Conservation (phyloP, 1,284 basidiomycete genomes). For the Volvariella surrecta region DNA sequence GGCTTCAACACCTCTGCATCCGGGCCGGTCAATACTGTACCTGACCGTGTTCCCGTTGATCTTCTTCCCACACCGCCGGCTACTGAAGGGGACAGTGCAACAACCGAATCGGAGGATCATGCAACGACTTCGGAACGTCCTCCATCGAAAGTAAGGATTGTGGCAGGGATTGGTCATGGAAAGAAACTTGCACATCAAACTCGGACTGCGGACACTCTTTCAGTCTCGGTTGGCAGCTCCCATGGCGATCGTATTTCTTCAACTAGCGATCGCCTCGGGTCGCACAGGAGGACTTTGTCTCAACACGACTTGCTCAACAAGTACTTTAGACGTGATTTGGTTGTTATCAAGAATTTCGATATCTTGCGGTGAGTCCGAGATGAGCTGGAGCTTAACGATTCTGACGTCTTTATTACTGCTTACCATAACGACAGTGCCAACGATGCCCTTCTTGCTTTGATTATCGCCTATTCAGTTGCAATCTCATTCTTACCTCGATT, state of each 20-base stretch:
- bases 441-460: conserved; percentile 33
- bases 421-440: conserved; percentile 31
- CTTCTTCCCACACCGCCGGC: conserved; percentile 47
- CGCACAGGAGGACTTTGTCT: conserved; percentile 32
- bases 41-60: conserved; percentile 14
- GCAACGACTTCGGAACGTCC: conserved; percentile 5
- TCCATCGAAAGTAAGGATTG: conserved; percentile 6
- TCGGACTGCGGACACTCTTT: conserved; percentile 22
- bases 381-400: neutral
- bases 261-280: neutral
- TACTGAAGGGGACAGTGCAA: conserved; percentile 64
- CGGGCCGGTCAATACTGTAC: conserved; percentile 8
- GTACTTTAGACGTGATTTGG: conserved; percentile 86
- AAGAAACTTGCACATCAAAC: conserved; percentile 16
- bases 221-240: conserved; percentile 9
- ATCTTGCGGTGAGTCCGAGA: conserved; percentile 53
- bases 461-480: conserved; percentile 30
- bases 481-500: conserved; percentile 28
- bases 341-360: conserved; percentile 81
- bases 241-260: conserved; percentile 1
- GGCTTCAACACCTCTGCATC: conserved; percentile 7
- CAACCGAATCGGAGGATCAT: conserved; percentile 41
- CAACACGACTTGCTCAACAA: conserved; percentile 87
- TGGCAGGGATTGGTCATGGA: neutral
- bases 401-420: conserved; percentile 9